phyloP scores from a whole-genome alignment of 176 grass and related monocot genomes.

The Secale cereale region DNA sequence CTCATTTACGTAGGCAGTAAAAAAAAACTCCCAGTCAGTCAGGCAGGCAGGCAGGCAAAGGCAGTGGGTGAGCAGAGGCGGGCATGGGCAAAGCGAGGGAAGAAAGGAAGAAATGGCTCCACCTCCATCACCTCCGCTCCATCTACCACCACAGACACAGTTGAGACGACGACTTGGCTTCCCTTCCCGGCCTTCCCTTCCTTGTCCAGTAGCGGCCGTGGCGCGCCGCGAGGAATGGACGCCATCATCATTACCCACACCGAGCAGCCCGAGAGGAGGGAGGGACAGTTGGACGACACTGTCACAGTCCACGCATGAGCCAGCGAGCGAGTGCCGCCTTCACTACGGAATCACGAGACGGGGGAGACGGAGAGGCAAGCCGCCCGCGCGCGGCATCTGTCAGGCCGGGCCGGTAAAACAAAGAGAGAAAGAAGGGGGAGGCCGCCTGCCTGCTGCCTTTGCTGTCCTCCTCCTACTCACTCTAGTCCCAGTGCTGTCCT shows the following conservation, averaged over 20 bases:
- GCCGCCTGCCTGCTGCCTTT: conserved; percentile 1
- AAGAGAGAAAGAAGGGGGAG: neutral
- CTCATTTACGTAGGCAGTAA: neutral
- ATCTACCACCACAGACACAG: neutral
- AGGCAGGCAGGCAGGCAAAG: neutral
- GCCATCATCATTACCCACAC: neutral
- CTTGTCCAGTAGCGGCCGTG: neutral
- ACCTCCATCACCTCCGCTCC: neutral
- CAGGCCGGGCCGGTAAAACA: neutral
- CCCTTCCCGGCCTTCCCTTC: neutral
- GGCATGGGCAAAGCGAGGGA: neutral
- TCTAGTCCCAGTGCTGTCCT: neutral
- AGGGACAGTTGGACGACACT: neutral
- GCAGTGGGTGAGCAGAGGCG: neutral
- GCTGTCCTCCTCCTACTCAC: neutral
- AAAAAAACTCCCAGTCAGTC: neutral
- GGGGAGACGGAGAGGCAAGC: neutral
- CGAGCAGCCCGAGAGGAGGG: neutral
- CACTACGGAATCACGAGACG: neutral
- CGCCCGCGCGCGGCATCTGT: conserved; percentile 14
- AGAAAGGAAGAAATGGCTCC: neutral
- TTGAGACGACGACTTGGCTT: neutral
- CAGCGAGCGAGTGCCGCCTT: neutral
- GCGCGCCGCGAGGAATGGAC: too few species aligned
- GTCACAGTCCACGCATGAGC: conserved; percentile 35